Percentiles rank a stretch among this genome's conserved stretches.
These are phyloP conservation scores for Allium cepa DNA, from an alignment of 106 monocot genomes.

Conservation along the genomic window DNA sequence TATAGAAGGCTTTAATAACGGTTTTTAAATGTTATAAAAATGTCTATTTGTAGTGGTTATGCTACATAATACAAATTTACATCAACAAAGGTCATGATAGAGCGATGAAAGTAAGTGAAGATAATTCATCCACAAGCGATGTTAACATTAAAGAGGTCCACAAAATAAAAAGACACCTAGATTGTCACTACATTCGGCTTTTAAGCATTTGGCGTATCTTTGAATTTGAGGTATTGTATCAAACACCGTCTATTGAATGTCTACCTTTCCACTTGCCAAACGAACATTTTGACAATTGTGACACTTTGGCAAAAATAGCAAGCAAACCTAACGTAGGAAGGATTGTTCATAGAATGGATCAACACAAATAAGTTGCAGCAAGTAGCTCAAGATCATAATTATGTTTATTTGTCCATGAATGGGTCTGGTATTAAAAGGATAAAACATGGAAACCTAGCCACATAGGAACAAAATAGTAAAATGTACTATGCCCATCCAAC, in stretches of 20 bases:
- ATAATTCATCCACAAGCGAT: neutral
- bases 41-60: no score
- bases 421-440: neutral
- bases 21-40: no score
- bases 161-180: neutral
- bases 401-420: neutral
- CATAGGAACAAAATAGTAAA: neutral
- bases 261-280: neutral
- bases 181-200: neutral
- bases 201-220: slow-evolving; percentile 1
- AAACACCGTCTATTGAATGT: neutral
- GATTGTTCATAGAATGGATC: neutral
- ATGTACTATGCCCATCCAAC: neutral
- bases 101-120: neutral
- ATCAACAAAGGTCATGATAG: neutral
- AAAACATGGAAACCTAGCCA: neutral
- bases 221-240: neutral
- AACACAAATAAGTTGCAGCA: neutral
- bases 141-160: neutral
- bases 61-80: neutral
- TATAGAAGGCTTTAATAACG: no score
- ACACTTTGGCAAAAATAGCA: neutral
- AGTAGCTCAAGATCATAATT: neutral
- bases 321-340: neutral
- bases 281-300: neutral